Evolutionary conservation across 192 early-diverging fungal species (phyloP), one percentile per base, ranked within the genome.

Genomic region (Piromyces sp.): DNA sequence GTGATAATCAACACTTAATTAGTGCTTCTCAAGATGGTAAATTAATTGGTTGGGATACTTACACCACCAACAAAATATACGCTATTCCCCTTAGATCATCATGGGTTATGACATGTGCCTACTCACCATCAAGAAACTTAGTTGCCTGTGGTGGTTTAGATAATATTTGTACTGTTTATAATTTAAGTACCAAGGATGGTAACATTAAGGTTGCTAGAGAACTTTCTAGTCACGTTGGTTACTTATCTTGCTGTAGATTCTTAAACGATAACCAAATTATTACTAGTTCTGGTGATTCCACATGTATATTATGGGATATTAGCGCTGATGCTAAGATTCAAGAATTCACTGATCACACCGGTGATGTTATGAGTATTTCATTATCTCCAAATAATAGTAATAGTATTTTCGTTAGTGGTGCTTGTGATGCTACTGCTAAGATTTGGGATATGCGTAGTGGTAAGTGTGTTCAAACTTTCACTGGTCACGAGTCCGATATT

Each of bases 31-130:
- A 99, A 89, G 98, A 99, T 87, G 97, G 98, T 81, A 99, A 98
- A 87, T 90, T 99, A 78, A 99, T 99, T 82, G 96, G 98, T 38
- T 99, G 98, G 97, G 98, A 99, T 84, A 96, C 96, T 42, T 96
- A 94, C 85, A 95, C 95, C 58, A 98, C 96, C 80, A 99, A 99
- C 91, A 99, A 99, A 87, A 94, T 98, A 36, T 95, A 98, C 86
- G 97, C 98, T 26, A 98, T 99, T 84, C 98, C 98, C 1, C 87
- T 99, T 80, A 93, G 95, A 16, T 99, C 98, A 1, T 98, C 97
- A 15, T 99, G 98, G 98, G 97, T 99, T 84, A 99, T 99, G 98
- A 98, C 98, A 29, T 98, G 97, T 84, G 96, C 98, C 9, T 99
- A 98, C 82, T 95, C 98, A 78, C 98, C 98, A 13, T 97, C 96